A percentile compares a stretch with the other conserved stretches of the same genome.
These are phyloP conservation scores for Podaxis carcinomalis DNA, from an alignment of 768 basidiomycete species.

Conservation along the genomic window DNA sequence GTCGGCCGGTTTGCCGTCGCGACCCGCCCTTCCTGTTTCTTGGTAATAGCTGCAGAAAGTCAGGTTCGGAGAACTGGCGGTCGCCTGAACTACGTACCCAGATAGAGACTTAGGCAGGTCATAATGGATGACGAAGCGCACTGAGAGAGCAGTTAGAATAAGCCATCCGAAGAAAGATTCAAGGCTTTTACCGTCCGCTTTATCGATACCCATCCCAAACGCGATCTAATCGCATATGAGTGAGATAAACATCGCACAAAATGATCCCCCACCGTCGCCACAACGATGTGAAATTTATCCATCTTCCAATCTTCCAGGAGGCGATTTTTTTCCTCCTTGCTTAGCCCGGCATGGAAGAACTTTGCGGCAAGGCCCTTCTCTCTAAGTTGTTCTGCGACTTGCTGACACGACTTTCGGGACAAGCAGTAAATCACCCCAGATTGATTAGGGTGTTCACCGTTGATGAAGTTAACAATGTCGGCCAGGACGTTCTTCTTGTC, in stretches of 20 bases:
- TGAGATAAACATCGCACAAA: background rate
- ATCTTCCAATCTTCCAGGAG: conserved; percentile 73
- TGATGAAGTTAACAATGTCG: conserved; percentile 70
- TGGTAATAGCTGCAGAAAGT: conserved; percentile 68
- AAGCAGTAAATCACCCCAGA: conserved; percentile 87
- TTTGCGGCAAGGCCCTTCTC: conserved; percentile 57
- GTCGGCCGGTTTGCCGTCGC: conserved; percentile 79
- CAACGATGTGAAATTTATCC: conserved; percentile 73
- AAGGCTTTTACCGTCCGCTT: conserved; percentile 56
- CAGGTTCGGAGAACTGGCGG: background rate
- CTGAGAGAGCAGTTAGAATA: conserved; percentile 30
- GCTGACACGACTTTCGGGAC: conserved; percentile 72
- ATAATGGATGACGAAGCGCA: conserved; percentile 90
- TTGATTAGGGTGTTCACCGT: conserved; percentile 46
- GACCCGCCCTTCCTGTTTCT: conserved; percentile 95
- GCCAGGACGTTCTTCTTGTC: conserved; percentile 38
- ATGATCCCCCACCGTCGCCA: conserved; percentile 73
- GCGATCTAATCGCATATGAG: conserved; percentile 55
- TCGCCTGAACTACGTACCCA: conserved; percentile 44
- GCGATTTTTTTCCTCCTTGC: conserved; percentile 51
- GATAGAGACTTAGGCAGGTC: conserved; percentile 80
- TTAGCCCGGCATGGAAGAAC: conserved; percentile 87
- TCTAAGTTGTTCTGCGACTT: conserved; percentile 65
- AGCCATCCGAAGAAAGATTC: background rate
- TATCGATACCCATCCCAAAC: conserved; percentile 98